phyloP scores from a whole-genome alignment of 2,329 filamentous ascomycete genomes.

The Alternaria viburni region DNA sequence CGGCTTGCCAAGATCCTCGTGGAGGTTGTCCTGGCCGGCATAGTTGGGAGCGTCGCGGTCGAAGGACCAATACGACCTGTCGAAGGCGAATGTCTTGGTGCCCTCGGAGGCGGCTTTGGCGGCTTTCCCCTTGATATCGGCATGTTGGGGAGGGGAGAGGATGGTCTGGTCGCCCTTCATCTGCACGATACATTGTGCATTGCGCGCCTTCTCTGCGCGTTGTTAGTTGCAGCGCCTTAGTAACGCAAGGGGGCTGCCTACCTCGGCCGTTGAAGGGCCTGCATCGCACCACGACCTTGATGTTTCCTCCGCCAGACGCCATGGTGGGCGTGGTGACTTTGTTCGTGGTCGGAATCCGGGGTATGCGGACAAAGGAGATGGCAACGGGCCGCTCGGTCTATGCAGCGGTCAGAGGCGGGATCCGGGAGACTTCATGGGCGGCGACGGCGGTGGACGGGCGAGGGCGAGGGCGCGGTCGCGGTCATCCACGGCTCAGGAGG shows the following conservation, averaged over 20 bases:
- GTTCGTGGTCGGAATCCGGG: slow-evolving; percentile 6
- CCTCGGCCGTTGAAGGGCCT: slow-evolving; percentile 96
- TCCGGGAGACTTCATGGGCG: slow-evolving; percentile 40
- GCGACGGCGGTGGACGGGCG: slow-evolving; percentile 7
- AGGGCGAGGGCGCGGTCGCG: not conserved
- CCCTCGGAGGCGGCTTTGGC: slow-evolving; percentile 68
- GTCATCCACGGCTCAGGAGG: slow-evolving; percentile 31
- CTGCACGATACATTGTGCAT: slow-evolving; percentile 94
- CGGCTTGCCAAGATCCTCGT: slow-evolving; percentile 85
- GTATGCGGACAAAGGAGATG: slow-evolving; percentile 19
- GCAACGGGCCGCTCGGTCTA: slow-evolving; percentile 16
- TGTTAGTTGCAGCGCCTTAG: slow-evolving; percentile 17
- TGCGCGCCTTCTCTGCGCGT: slow-evolving; percentile 80
- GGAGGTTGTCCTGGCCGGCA: slow-evolving; percentile 87
- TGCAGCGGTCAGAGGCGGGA: slow-evolving; percentile 30
- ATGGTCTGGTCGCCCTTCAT: slow-evolving; percentile 95
- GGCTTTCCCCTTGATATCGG: slow-evolving; percentile 65
- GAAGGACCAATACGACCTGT: slow-evolving; percentile 98
- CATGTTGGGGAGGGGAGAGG: slow-evolving; percentile 71
- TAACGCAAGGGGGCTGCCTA: slow-evolving; percentile 48
- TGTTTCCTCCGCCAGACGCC: slow-evolving; percentile 87
- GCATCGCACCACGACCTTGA: slow-evolving; percentile 98
- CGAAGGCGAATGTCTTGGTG: slow-evolving; percentile 90
- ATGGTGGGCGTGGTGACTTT: slow-evolving; percentile 50
- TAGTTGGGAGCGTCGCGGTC: slow-evolving; percentile 80